phyloP scores from a whole-genome alignment of 1,284 basidiomycete species.

The Wallemia hederae region DNA sequence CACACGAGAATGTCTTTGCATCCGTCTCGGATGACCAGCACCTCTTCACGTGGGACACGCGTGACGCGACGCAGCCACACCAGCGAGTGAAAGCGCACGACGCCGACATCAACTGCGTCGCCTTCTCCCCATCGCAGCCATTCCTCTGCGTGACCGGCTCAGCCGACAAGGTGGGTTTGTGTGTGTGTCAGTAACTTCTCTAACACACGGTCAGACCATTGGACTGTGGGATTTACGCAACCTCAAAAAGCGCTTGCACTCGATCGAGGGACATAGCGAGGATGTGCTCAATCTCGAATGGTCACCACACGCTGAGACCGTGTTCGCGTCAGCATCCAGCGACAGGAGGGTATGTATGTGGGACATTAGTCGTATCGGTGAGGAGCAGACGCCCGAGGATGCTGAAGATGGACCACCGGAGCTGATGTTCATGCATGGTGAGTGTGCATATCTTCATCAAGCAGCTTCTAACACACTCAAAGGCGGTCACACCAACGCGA shows the following conservation, averaged over 20 bases:
- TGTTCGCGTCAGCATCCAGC: conserved; percentile 73
- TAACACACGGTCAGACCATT: conserved; percentile 31
- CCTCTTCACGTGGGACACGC: conserved; percentile 91
- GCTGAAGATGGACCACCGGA: conserved; percentile 89
- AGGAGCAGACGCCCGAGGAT: conserved; percentile 90
- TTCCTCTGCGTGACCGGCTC: conserved; percentile 78
- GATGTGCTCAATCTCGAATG: conserved; percentile 82
- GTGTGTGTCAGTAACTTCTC: background rate
- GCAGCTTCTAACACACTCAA: conserved; percentile 6
- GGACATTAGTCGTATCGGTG: conserved; percentile 76
- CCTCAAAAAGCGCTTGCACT: conserved; percentile 52
- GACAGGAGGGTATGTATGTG: conserved; percentile 84
- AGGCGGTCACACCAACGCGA: conserved; percentile 22
- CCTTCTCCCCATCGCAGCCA: conserved; percentile 59
- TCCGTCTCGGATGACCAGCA: conserved; percentile 93
- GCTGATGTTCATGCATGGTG: conserved; percentile 64
- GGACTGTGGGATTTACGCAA: conserved; percentile 67
- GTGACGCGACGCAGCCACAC: conserved; percentile 30
- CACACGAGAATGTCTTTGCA: conserved; percentile 57
- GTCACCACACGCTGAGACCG: conserved; percentile 71
- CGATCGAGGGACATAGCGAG: conserved; percentile 75
- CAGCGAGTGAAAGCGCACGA: conserved; percentile 59
- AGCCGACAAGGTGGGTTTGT: conserved; percentile 59
- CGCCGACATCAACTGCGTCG: conserved; percentile 65
- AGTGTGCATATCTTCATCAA: conserved; percentile 7